Conservation (phyloP, 495 filamentous ascomycete species). For the Pyronema domesticum region DNA sequence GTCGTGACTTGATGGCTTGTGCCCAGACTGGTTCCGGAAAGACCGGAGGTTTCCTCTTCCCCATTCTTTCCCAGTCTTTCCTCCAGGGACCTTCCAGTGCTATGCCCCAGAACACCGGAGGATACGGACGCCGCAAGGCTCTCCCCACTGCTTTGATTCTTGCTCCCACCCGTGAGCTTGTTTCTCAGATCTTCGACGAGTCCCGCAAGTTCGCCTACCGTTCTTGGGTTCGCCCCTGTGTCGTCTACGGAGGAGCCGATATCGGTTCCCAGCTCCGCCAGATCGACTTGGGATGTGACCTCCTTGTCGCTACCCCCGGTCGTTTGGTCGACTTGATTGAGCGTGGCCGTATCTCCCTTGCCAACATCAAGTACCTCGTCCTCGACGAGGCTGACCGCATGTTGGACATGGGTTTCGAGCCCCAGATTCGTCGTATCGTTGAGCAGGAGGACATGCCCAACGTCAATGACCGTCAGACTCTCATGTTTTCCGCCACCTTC, state of each 20-base stretch:
- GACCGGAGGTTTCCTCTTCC: slow-evolving; percentile 81
- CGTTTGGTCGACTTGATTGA: slow-evolving; percentile 69
- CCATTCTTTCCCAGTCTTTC: slow-evolving; percentile 51
- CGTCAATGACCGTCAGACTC: slow-evolving; percentile 61
- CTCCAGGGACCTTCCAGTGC: slow-evolving; percentile 89
- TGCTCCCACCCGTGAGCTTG: slow-evolving; percentile 74
- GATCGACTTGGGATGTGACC: slow-evolving; percentile 66
- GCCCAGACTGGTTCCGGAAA: slow-evolving; percentile 95
- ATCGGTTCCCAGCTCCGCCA: slow-evolving; percentile 45
- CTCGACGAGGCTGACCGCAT: slow-evolving; percentile 95
- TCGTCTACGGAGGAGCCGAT: slow-evolving; percentile 73
- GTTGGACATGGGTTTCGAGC: slow-evolving; percentile 34
- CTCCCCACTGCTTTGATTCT: slow-evolving; percentile 78
- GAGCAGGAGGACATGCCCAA: slow-evolving; percentile 38
- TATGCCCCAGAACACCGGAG: slow-evolving; percentile 39
- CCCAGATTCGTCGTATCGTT: slow-evolving; percentile 28
- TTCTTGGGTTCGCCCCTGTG: slow-evolving; percentile 83
- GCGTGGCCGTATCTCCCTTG: slow-evolving; percentile 33
- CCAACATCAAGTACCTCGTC: slow-evolving; percentile 46
- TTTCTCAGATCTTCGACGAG: slow-evolving; percentile 87
- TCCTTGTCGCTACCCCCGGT: slow-evolving; percentile 76
- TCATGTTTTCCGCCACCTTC: slow-evolving; percentile 95
- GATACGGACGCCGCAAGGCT: slow-evolving; percentile 27
- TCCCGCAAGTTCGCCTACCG: slow-evolving; percentile 80
- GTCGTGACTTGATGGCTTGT: slow-evolving; percentile 65